Percentiles rank a stretch among this genome's conserved stretches.
These are phyloP conservation scores for Calonectria honghensis DNA, from an alignment of 2,329 filamentous ascomycete genomes.

Conservation along the genomic window DNA sequence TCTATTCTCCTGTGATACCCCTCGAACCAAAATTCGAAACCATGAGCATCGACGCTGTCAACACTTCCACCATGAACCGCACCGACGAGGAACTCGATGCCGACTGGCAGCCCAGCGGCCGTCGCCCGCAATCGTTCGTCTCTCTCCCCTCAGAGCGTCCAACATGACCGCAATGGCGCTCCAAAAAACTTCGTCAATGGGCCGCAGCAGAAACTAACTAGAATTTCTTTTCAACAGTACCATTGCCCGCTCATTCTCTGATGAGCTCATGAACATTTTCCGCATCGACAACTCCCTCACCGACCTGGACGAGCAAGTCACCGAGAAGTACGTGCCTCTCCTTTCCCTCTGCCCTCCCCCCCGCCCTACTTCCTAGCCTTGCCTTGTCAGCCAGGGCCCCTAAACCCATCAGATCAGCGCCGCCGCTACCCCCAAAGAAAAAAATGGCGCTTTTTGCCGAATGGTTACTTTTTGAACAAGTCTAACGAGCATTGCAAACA, in stretches of 20 bases:
- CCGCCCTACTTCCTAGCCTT: slow-evolving; percentile 7
- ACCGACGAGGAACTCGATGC: slow-evolving; percentile 83
- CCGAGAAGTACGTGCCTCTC: slow-evolving; percentile 81
- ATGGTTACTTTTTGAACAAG: background rate
- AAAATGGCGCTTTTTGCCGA: background rate
- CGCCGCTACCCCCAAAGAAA: background rate
- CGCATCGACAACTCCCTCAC: slow-evolving; percentile 87
- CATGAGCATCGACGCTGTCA: slow-evolving; percentile 22
- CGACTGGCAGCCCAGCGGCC: slow-evolving; percentile 86
- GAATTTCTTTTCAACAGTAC: slow-evolving; percentile 72
- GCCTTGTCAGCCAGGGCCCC: slow-evolving; percentile 21
- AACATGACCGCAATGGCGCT: slow-evolving; percentile 13
- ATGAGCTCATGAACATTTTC: slow-evolving; percentile 91
- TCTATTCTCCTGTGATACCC: slow-evolving; percentile 32
- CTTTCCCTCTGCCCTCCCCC: slow-evolving; percentile 24
- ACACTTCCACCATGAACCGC: slow-evolving; percentile 54
- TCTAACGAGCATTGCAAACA: slow-evolving; percentile 61
- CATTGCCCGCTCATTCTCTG: slow-evolving; percentile 90
- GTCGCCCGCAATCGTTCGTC: slow-evolving; percentile 89
- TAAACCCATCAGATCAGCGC: slow-evolving; percentile 22
- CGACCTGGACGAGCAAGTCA: slow-evolving; percentile 83
- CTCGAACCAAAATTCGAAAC: background rate
- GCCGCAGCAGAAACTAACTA: slow-evolving; percentile 39
- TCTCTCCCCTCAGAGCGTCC: slow-evolving; percentile 63
- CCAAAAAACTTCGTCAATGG: background rate